phyloP scores from a whole-genome alignment of 1,139 yeast species.

The Komagataea norvegica region DNA sequence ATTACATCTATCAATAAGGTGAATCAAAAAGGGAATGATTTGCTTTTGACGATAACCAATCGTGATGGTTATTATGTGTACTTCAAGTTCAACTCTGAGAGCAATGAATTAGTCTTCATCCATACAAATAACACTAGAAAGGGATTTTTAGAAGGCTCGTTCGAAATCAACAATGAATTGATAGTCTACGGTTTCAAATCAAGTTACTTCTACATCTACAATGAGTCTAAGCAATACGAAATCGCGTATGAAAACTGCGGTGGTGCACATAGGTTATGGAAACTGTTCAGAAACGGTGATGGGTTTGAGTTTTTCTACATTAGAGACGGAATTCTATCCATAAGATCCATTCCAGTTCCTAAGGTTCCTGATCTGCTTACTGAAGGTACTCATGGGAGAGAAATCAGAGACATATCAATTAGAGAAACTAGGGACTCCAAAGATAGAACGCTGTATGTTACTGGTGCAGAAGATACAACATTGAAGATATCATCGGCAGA shows the following conservation, averaged over 20 bases:
- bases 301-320: constrained; percentile 45
- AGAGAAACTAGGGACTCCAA: constrained; percentile 27
- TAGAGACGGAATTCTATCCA: constrained; percentile 45
- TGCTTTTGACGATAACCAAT: constrained; percentile 43
- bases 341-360: constrained; percentile 28
- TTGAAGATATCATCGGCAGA: constrained; percentile 51
- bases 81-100: constrained; percentile 12
- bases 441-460: constrained; percentile 41
- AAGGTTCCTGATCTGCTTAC: constrained; percentile 32
- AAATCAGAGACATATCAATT: constrained; percentile 65
- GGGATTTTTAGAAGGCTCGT: constrained; percentile 79
- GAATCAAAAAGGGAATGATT: constrained; percentile 18
- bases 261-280: constrained; percentile 88
- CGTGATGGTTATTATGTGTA: constrained; percentile 60
- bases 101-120: constrained; percentile 28
- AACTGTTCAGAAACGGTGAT: constrained; percentile 32
- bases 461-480: constrained; percentile 90
- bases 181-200: constrained; percentile 80
- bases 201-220: constrained; percentile 73
- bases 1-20: constrained; percentile 52
- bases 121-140: constrained; percentile 63
- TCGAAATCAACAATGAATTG: constrained; percentile 43
- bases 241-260: constrained; percentile 75
- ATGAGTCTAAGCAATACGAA: constrained; percentile 74
- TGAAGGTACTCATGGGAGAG: constrained; percentile 86